A percentile compares a stretch with the other conserved stretches of the same genome.
Conservation (phyloP, 192 early-diverging fungal species). For the Coemansia reversa region DNA sequence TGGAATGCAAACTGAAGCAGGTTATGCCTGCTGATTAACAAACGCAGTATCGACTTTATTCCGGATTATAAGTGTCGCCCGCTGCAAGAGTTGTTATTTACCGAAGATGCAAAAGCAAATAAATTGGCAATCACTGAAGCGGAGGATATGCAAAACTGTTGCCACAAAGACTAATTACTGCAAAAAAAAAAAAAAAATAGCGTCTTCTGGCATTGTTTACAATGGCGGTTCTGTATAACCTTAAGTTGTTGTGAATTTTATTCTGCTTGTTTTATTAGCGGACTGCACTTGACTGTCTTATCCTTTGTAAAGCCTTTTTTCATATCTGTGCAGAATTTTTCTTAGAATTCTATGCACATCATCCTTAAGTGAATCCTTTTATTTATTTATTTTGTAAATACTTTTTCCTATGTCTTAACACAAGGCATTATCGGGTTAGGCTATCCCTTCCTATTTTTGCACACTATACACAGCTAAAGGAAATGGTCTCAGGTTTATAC, state of each 20-base stretch:
- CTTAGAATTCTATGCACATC: too few relatives aligned
- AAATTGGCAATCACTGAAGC: not conserved
- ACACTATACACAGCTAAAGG: too few relatives aligned
- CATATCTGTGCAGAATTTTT: not conserved
- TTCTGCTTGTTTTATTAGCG: not conserved
- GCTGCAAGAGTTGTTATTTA: not conserved
- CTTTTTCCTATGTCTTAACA: too few relatives aligned
- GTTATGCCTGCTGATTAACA: not conserved
- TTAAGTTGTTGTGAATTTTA: not conserved
- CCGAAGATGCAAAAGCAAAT: not conserved
- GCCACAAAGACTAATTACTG: not conserved
- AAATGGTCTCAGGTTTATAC: not conserved
- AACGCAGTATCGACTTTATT: not conserved
- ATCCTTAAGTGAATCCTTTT: not conserved
- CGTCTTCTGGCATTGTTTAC: not conserved
- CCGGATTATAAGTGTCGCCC: not conserved
- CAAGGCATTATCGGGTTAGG: not conserved
- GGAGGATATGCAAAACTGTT: not conserved
- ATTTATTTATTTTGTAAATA: too few relatives aligned
- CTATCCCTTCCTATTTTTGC: not conserved
- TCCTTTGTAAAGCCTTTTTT: not conserved
- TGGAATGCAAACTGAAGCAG: not conserved
- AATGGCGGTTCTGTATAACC: not conserved
- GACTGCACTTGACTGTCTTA: not conserved
- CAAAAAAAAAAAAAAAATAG: not conserved